These are phyloP conservation scores for Populus davidiana DNA, from an alignment of 345 rosid species.

Conservation along the genomic window DNA sequence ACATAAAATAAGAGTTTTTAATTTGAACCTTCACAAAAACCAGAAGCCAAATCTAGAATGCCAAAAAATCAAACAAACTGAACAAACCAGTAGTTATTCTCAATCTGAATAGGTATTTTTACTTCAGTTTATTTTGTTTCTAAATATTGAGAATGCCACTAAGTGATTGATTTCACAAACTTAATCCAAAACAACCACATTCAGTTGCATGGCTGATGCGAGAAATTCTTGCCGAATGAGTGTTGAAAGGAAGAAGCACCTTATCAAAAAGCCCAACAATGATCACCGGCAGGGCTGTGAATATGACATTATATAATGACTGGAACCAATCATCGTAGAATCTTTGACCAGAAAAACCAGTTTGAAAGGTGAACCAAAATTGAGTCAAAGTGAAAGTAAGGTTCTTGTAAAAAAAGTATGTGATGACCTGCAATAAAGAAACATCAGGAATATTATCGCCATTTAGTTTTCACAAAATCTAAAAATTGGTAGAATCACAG, in stretches of 20 bases:
- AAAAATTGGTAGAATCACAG: constrained; percentile 9
- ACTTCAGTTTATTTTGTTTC: background rate
- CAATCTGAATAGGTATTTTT: background rate
- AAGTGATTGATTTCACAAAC: background rate
- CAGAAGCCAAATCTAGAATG: background rate
- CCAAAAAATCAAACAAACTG: background rate
- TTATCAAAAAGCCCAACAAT: constrained; percentile 93
- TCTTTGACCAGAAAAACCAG: constrained; percentile 99
- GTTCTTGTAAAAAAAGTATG: constrained; percentile 98
- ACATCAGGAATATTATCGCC: constrained; percentile 6
- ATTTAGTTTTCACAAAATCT: constrained; percentile 17
- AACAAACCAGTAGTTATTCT: background rate
- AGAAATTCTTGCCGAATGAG: background rate
- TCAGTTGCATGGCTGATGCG: background rate
- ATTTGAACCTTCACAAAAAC: background rate
- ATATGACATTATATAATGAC: constrained; percentile 85
- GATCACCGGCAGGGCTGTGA: constrained; percentile 91
- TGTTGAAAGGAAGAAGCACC: constrained; percentile 43
- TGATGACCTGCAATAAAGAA: constrained; percentile 75
- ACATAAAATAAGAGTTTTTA: background rate
- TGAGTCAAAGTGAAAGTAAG: constrained; percentile 96
- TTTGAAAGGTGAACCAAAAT: constrained; percentile 98
- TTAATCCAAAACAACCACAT: background rate
- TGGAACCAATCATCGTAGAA: constrained; percentile 99
- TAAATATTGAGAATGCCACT: background rate